Conservation (phyloP, 768 basidiomycete genomes). For the Termitomyces sp. region DNA sequence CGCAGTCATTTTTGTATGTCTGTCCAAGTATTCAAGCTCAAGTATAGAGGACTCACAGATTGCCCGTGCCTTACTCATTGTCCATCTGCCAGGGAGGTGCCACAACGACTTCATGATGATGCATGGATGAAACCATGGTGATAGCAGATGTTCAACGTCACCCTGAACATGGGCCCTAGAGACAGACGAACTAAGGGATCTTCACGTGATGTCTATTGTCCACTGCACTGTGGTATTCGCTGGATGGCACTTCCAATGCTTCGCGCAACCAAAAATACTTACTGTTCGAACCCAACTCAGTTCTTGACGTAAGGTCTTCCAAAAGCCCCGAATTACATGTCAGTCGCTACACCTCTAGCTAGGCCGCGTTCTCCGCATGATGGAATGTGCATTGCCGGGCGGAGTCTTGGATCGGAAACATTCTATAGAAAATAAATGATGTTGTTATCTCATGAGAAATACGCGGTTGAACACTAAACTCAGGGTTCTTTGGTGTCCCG, state of each 20-base stretch:
- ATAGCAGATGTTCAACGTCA: too few relatives aligned
- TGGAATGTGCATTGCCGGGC: not conserved
- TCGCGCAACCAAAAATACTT: not conserved
- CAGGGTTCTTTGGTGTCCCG: not conserved
- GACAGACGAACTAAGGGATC: too few relatives aligned
- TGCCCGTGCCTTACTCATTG: not conserved
- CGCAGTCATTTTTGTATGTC: not conserved
- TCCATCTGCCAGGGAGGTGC: not conserved
- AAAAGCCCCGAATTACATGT: not conserved
- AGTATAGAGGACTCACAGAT: too few relatives aligned
- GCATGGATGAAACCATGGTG: too few relatives aligned
- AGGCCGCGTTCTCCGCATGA: not conserved
- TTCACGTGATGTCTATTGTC: not conserved
- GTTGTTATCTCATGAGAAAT: constrained; percentile 8
- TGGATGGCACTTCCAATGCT: not conserved
- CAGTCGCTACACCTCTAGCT: not conserved
- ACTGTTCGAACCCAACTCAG: not conserved
- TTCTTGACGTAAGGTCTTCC: not conserved
- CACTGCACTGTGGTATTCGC: not conserved
- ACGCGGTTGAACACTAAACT: not conserved
- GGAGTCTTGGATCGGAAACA: not conserved
- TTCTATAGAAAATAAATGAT: not conserved
- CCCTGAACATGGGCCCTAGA: too few relatives aligned
- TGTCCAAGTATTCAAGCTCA: not conserved
- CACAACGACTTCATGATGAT: constrained; percentile 1